phyloP scores from a whole-genome alignment of 169 alveolate species.

The Plasmodium fragile region DNA sequence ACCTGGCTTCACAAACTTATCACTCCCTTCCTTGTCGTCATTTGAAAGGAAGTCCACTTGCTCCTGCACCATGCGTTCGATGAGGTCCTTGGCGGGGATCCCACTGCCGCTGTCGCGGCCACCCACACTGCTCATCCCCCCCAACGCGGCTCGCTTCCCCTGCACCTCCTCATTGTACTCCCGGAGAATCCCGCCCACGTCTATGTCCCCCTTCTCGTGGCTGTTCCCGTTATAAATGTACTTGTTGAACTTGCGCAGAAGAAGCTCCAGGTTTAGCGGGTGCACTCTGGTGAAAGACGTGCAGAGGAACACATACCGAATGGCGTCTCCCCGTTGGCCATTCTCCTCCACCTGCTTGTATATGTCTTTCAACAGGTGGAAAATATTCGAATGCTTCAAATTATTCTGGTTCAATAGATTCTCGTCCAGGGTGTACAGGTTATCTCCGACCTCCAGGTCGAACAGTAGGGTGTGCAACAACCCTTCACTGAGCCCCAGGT shows the following conservation, averaged over 20 bases:
- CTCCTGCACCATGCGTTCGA: not conserved
- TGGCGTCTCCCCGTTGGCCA: not conserved
- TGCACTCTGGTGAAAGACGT: slow-evolving; percentile 30
- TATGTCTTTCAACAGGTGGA: slow-evolving; percentile 17
- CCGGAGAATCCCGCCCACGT: slow-evolving; percentile 18
- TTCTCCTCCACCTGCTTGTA: slow-evolving; percentile 21
- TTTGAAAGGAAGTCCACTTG: not conserved
- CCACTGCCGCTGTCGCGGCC: not conserved
- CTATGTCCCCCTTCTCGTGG: slow-evolving; percentile 38
- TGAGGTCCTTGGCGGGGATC: not conserved
- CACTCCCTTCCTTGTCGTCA: slow-evolving; percentile 16
- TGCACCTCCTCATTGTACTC: slow-evolving; percentile 44
- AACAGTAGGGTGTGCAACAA: slow-evolving; percentile 40
- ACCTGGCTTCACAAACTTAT: not conserved
- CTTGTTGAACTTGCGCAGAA: slow-evolving; percentile 34
- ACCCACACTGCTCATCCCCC: not conserved
- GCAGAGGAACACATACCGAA: slow-evolving; percentile 39
- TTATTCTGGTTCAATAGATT: slow-evolving; percentile 18
- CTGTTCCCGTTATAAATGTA: slow-evolving; percentile 36
- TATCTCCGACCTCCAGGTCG: slow-evolving; percentile 51
- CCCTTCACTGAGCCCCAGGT: slow-evolving; percentile 25
- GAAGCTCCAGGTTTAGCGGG: slow-evolving; percentile 51
- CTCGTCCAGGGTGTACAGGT: slow-evolving; percentile 51
- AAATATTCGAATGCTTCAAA: slow-evolving; percentile 11
- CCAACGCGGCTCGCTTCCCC: not conserved